phyloP scores from a whole-genome alignment of 1,284 basidiomycete genomes.

The Apiotrichum mycotoxinovorans region DNA sequence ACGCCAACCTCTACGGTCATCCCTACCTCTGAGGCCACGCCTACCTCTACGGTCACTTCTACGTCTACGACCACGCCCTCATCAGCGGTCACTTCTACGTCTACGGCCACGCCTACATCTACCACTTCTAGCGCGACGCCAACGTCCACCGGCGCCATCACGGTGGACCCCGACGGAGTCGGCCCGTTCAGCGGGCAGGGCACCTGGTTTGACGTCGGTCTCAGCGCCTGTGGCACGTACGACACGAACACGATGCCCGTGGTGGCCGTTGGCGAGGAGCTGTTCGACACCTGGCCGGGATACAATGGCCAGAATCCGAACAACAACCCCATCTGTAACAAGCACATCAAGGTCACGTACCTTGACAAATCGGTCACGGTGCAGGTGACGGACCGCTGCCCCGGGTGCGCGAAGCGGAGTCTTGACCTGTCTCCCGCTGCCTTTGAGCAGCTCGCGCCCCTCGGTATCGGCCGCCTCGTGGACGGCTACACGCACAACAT shows the following conservation, averaged over 20 bases:
- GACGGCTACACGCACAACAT: conserved; percentile 31
- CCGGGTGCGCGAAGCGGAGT: conserved; percentile 48
- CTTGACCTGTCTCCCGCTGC: conserved; percentile 53
- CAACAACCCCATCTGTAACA: conserved; percentile 55
- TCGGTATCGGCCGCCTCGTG: conserved; percentile 28
- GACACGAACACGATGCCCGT: conserved; percentile 28
- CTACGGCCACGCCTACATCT: background rate
- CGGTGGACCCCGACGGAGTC: conserved; percentile 35
- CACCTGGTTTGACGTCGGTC: conserved; percentile 42
- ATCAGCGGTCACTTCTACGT: background rate
- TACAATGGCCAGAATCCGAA: conserved; percentile 45
- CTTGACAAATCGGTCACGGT: conserved; percentile 27
- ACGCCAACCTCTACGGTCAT: background rate
- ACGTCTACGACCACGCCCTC: too few species aligned
- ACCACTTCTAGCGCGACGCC: too few species aligned
- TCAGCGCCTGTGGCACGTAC: conserved; percentile 39
- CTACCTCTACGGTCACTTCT: background rate
- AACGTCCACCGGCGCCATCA: conserved; percentile 12
- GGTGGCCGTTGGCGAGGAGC: conserved; percentile 49
- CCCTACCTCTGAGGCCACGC: background rate
- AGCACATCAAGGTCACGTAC: conserved; percentile 46
- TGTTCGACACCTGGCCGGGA: conserved; percentile 53
- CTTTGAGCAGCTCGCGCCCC: conserved; percentile 49
- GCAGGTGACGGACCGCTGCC: conserved; percentile 53
- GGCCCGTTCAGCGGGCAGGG: conserved; percentile 43